Base-by-base conservation (phyloP, 176 grass and related monocot genomes). In the Eragrostis nindensis region DNA sequence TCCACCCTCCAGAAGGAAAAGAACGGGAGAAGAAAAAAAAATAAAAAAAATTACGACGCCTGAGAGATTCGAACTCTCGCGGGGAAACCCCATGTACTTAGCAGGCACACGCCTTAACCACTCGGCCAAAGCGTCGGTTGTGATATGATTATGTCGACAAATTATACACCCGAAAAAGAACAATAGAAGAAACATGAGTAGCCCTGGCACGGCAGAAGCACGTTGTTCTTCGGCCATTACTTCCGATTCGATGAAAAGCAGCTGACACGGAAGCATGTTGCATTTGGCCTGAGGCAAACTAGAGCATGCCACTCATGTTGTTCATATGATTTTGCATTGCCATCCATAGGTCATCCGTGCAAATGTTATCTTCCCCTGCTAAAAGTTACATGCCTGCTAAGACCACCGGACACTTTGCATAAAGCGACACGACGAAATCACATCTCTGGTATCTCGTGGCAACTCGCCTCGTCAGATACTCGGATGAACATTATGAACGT, bases 31-130 rank as follows among this genome's bases (percentile, higher is more conserved):
- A 2, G 32, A 36, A 36, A 36, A 36, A n/a, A 56, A 56, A 22
- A 56, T 3, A 19, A 9, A 0, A 9, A 16, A 16, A 6, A 13
- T 0, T 0, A 0, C 93, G 88, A 88, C 92, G 90, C 92, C 92
- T 98, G 95, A 98, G 92, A 98, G 95, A 98, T 98, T 97, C 89
- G 94, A 97, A 97, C 94, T 94, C 92, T 94, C 92, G 94, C 92
- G 90, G 95, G 92, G 90, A 91, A 80, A 95, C 32, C 32, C 32
- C 32, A 36, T 36, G 32, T 36, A 36, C 32, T 36, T 36, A 36
- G 32, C 32, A 36, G 32, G 32, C 32, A 36, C 32, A 36, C 32
- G 32, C 32, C 32, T 36, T 36, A 36, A 36, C 32, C 32, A 36
- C 32, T 36, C 32, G 32, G 32, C 32, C 32, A 36, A 36, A 36